Conservation (phyloP, 176 grass and related monocot species). For the Ananas comosus region DNA sequence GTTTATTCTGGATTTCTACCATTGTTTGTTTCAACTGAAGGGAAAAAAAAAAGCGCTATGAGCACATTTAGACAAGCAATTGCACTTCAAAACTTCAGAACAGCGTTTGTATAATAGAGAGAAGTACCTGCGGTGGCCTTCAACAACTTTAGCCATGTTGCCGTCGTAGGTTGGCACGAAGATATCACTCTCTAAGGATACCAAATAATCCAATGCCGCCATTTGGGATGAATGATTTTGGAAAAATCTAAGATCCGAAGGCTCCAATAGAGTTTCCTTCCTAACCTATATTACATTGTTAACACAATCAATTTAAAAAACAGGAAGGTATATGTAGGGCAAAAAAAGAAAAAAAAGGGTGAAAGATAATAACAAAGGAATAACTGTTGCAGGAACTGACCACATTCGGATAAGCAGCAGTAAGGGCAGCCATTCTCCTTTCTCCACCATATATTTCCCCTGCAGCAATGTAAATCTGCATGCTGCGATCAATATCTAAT, state of each 20-base stretch:
- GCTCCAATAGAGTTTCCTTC: constrained; percentile 64
- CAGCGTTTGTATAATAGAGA: background rate
- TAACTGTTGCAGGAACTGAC: constrained; percentile 31
- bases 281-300: constrained; percentile 44
- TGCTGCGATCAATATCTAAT: constrained; percentile 48
- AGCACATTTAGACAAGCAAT: background rate
- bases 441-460: constrained; percentile 92
- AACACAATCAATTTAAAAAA: constrained; percentile 8
- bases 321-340: background rate
- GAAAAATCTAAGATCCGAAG: constrained; percentile 56
- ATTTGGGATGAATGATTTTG: constrained; percentile 96
- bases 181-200: constrained; percentile 77
- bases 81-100: background rate
- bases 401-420: constrained; percentile 71
- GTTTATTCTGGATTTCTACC: too few relatives aligned
- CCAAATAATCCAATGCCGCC: constrained; percentile 96
- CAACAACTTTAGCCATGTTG: constrained; percentile 90
- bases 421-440: constrained; percentile 73
- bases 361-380: background rate
- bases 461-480: constrained; percentile 86
- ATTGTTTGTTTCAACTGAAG: too few relatives aligned
- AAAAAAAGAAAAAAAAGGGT: constrained; percentile 7
- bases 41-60: too few relatives aligned
- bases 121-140: constrained; percentile 88
- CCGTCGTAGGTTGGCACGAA: constrained; percentile 92